Base-by-base conservation (phyloP, 169 alveolate genomes). In the Cryptosporidium ryanae region DNA sequence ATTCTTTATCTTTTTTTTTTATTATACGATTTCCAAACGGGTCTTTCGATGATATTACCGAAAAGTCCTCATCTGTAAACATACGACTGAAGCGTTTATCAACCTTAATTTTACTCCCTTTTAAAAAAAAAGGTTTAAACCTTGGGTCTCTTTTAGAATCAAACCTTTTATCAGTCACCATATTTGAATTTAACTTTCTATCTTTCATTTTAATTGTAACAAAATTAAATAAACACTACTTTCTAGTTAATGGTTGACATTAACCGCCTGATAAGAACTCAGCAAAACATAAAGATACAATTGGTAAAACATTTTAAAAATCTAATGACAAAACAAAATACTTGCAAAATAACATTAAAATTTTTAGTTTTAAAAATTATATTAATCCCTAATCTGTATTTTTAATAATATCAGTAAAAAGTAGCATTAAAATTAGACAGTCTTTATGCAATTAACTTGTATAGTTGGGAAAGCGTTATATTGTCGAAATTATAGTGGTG, bases 81-180 rank as follows among this genome's bases (percentile, higher is more conserved):
- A 92, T 92, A 38, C 89, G 90, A 57, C 84, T 84, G 68, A 94
- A 94, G 82, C 96, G 91, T 31, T 89, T 90, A 67, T 94, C 94
- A 23, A 94, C 83, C 90, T 94, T 92, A 2, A 92, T 92, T 83
- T 94, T 92, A 50, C 90, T 84, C 31, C 90, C 67, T 70, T 90
- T 84, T 43, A 89, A 81, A 29, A 91, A 90, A 59, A 92, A 82
- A 48, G 87, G 92, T 68, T 91, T 91, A 82, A 92, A 94, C 66
- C 91, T 90, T 46, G 95, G 95, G 64, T 94, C 96, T 12, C 3
- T 59, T 17, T 25, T 15, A 18, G 71, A 55, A 46, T 76, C 48
- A 57, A 76, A 76, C 29, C 87, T 55, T 1, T 23, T 70, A 2
- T 18, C 38, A 23, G 27, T n/a, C 32, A 44, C 31, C 31, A 21